Conservation (phyloP, 2,329 filamentous ascomycete species). For the Blastomyces silverae region DNA sequence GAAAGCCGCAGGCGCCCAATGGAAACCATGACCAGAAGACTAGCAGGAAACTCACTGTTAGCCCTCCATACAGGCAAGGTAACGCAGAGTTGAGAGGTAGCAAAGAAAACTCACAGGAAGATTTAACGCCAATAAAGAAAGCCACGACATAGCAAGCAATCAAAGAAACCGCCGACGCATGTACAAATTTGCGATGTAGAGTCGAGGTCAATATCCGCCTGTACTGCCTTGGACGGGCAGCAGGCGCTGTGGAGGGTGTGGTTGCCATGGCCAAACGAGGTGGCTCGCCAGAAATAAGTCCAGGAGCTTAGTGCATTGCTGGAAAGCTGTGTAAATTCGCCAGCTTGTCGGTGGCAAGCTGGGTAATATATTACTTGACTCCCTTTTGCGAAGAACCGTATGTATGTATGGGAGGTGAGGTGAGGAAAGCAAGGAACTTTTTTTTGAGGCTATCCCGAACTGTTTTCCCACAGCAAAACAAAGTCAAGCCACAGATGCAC, state of each 20-base stretch:
- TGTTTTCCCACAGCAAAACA: conserved; percentile 27
- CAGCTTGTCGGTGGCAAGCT: conserved; percentile 2
- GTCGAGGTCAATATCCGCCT: conserved; percentile 87
- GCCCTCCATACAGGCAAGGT: conserved; percentile 12
- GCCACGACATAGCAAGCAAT: conserved; percentile 66
- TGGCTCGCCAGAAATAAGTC: not conserved
- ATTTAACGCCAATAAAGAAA: conserved; percentile 61
- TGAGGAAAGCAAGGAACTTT: not conserved
- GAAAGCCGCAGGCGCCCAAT: conserved; percentile 65
- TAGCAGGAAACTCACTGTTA: conserved; percentile 31
- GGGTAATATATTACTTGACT: not conserved
- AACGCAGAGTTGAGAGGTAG: not conserved
- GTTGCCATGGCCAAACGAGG: conserved; percentile 30
- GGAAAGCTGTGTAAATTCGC: not conserved
- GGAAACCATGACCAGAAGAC: conserved; percentile 85
- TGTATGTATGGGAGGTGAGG: not conserved
- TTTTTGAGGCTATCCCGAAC: conserved; percentile 10
- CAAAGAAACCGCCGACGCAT: conserved; percentile 63
- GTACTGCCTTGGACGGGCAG: conserved; percentile 49
- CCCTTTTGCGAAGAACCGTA: not conserved
- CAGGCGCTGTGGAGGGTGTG: conserved; percentile 9
- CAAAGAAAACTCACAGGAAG: conserved; percentile 54
- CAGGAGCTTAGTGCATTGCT: conserved; percentile 3
- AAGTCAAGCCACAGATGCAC: conserved; percentile 22
- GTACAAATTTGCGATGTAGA: conserved; percentile 77